These are phyloP conservation scores for Blechomonas ayalai DNA, from an alignment of 208 protist species.

Conservation along the genomic window DNA sequence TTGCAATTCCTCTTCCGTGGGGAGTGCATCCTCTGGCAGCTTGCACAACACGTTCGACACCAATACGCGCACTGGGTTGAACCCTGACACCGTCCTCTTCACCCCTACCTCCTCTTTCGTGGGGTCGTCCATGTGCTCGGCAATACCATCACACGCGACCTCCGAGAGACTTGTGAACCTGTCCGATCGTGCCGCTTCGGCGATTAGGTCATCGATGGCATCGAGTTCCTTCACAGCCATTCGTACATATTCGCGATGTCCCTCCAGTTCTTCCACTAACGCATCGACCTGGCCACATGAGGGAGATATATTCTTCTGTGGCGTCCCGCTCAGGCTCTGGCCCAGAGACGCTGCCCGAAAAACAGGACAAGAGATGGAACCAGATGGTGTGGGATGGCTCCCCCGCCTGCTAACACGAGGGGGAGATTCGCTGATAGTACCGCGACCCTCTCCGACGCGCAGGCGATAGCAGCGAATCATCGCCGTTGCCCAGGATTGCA, in stretches of 20 bases:
- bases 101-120: not conserved
- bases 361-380: conserved; percentile 18
- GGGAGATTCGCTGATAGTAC: no score
- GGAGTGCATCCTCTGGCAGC: not conserved
- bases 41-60: conserved; percentile 1
- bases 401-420: not conserved
- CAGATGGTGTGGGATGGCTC: not conserved
- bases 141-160: not conserved
- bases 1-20: not conserved
- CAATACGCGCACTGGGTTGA: not conserved
- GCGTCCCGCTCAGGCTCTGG: conserved; percentile 6
- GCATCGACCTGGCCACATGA: conserved; percentile 1
- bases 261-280: conserved; percentile 14
- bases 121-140: not conserved
- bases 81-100: not conserved
- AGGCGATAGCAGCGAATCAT: no score
- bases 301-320: not conserved
- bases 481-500: no score
- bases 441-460: no score
- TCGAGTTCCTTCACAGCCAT: conserved; percentile 30
- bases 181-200: conserved; percentile 2
- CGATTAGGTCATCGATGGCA: conserved; percentile 16
- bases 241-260: conserved; percentile 27
- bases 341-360: conserved; percentile 11
- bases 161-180: no score